A percentile compares a stretch with the other conserved stretches of the same genome.
These are phyloP conservation scores for Oryza nivara DNA, from an alignment of 176 grass and related monocot genomes.

Conservation along the genomic window DNA sequence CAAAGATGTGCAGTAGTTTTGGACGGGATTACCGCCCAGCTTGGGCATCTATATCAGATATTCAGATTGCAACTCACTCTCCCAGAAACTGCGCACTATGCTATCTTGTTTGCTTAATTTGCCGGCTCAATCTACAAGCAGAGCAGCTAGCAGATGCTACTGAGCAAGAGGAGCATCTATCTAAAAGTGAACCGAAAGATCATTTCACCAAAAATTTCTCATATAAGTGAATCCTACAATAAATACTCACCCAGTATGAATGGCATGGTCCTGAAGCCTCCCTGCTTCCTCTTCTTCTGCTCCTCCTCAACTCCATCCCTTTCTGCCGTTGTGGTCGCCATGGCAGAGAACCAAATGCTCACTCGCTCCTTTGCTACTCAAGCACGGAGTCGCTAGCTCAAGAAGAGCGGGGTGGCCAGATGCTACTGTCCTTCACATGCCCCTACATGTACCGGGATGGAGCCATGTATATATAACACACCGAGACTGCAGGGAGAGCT, in stretches of 20 bases:
- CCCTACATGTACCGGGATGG: slow-evolving; percentile 4
- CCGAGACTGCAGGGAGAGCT: too few relatives aligned
- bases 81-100: background rate
- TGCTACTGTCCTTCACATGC: slow-evolving; percentile 22
- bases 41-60: background rate
- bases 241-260: slow-evolving; percentile 65
- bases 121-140: background rate
- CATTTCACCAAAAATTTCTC: background rate
- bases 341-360: background rate
- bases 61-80: background rate
- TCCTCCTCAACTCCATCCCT: slow-evolving; percentile 36
- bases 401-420: background rate
- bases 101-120: background rate
- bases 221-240: background rate
- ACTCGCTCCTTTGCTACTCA: background rate
- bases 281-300: slow-evolving; percentile 48
- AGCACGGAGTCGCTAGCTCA: background rate
- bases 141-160: background rate
- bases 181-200: background rate
- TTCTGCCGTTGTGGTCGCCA: slow-evolving; percentile 14
- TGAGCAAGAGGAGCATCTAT: background rate
- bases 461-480: slow-evolving; percentile 31
- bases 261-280: slow-evolving; percentile 81
- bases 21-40: slow-evolving; percentile 8
- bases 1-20: background rate